Percentiles rank a stretch among this genome's conserved stretches.
Conservation (phyloP, 352 stramenopile species). For the Globisporangium emineosum region DNA sequence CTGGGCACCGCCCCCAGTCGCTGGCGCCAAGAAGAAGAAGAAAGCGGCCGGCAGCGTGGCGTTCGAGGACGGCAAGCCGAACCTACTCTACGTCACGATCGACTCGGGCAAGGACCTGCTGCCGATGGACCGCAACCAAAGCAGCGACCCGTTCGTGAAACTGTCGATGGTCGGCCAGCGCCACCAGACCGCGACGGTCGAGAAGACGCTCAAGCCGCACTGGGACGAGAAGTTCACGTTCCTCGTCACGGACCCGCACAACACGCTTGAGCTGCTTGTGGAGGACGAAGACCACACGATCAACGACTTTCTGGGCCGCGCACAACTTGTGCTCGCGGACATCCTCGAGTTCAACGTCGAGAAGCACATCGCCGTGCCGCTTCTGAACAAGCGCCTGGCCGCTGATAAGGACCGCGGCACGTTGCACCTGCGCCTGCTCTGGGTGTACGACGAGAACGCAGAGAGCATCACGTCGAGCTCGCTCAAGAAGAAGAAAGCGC, state of each 20-base stretch:
- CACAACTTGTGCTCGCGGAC: constrained; percentile 47
- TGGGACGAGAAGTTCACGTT: constrained; percentile 77
- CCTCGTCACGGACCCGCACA: constrained; percentile 35
- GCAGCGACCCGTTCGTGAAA: constrained; percentile 86
- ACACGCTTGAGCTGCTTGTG: constrained; percentile 53
- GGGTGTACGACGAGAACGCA: constrained; percentile 47
- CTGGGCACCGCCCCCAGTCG: constrained; percentile 10
- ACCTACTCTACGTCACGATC: constrained; percentile 69
- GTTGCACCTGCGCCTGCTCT: constrained; percentile 50
- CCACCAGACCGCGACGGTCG: constrained; percentile 57
- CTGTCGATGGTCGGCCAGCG: constrained; percentile 70
- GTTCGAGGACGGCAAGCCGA: constrained; percentile 27
- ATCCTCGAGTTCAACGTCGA: constrained; percentile 44
- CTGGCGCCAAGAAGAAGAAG: constrained; percentile 7
- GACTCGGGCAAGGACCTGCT: constrained; percentile 75
- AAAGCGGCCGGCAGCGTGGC: neutral
- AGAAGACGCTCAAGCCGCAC: constrained; percentile 72
- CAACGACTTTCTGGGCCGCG: constrained; percentile 70
- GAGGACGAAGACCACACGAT: constrained; percentile 69
- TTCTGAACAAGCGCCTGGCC: constrained; percentile 54
- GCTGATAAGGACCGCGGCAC: constrained; percentile 56
- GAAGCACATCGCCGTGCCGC: constrained; percentile 37
- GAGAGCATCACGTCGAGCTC: constrained; percentile 37
- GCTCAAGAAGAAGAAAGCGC: constrained; percentile 45
- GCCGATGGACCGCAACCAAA: constrained; percentile 73